Evolutionary conservation across 2,329 filamentous ascomycete species (phyloP).

Genomic region (Colletotrichum sp.): DNA sequence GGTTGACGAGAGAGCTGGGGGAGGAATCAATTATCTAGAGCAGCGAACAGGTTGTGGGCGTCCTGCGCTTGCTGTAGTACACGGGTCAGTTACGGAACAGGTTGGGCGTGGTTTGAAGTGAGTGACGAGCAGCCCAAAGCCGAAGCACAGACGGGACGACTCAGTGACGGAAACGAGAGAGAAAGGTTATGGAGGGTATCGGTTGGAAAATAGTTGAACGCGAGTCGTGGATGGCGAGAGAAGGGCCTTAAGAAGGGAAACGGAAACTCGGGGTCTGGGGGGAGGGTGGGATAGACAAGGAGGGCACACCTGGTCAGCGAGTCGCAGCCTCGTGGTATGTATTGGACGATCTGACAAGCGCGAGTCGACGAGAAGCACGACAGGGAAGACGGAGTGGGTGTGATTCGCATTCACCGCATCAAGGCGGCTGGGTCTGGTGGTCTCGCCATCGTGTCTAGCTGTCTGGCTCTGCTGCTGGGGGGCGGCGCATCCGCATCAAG

Average conservation of each 20-base stretch:
- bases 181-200: not conserved
- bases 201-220: not conserved
- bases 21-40: not conserved
- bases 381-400: not conserved
- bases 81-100: not conserved
- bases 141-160: not conserved
- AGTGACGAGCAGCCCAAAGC: not conserved
- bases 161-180: not conserved
- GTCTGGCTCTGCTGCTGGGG: too few species aligned
- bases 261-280: not conserved
- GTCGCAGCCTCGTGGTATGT: conserved; percentile 3
- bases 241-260: conserved; percentile 1
- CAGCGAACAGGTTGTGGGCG: not conserved
- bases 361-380: conserved; percentile 1
- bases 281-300: not conserved
- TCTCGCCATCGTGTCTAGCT: not conserved
- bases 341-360: not conserved
- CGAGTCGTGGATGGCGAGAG: conserved; percentile 2
- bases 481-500: not conserved
- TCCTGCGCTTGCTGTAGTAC: not conserved
- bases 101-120: not conserved
- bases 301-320: not conserved
- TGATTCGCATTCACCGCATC: not conserved
- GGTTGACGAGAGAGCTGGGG: not conserved
- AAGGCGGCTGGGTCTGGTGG: not conserved